Evolutionary conservation across 1,139 yeast genomes (phyloP).

Genomic region (Saccharomycopsis hybrid): DNA sequence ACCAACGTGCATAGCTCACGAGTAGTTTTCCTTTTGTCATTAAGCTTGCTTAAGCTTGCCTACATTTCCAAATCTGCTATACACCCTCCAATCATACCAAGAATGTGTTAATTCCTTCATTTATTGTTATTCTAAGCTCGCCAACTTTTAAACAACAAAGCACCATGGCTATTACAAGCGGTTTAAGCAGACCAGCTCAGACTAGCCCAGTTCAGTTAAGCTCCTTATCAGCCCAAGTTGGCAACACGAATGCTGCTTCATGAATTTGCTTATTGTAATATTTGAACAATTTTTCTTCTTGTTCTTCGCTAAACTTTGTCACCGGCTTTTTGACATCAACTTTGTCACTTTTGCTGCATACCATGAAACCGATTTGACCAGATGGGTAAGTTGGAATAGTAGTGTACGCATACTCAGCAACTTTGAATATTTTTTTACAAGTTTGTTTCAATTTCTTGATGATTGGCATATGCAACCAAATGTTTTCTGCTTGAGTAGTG

Average conservation of each 20-base stretch:
- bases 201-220: not conserved
- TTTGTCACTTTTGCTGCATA: constrained; percentile 59
- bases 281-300: constrained; percentile 49
- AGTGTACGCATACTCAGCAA: constrained; percentile 75
- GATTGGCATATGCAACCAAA: constrained; percentile 78
- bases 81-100: no score
- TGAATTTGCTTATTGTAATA: constrained; percentile 77
- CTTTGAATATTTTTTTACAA: constrained; percentile 67
- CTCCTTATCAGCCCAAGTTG: constrained; percentile 61
- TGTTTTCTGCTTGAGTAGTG: constrained; percentile 89
- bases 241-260: constrained; percentile 73
- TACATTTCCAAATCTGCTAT: no score
- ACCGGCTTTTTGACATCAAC: constrained; percentile 50
- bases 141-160: no score
- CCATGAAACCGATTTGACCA: constrained; percentile 86
- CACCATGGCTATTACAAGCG: no score
- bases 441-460: constrained; percentile 53
- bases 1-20: no score
- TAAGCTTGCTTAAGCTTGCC: no score
- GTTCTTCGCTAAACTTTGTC: constrained; percentile 41
- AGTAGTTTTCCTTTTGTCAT: no score
- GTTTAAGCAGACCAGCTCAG: not conserved
- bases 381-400: constrained; percentile 96
- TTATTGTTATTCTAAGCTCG: no score
- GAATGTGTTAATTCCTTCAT: no score